These are phyloP conservation scores for Boletales sp. DNA, from an alignment of 768 basidiomycete species.

Conservation along the genomic window DNA sequence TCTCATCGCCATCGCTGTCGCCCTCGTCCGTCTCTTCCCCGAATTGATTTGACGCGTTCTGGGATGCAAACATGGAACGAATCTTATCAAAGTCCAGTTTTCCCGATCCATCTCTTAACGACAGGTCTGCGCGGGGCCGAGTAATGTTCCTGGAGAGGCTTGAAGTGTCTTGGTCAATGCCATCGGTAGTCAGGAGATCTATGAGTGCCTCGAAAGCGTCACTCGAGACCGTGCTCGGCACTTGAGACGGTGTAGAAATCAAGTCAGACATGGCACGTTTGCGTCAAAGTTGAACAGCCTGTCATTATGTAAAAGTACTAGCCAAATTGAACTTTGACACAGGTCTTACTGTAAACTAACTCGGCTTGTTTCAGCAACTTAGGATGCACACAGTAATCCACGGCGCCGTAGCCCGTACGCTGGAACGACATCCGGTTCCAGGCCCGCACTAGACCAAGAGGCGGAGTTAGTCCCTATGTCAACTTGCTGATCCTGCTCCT, in stretches of 20 bases:
- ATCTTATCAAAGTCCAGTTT: conserved; percentile 32
- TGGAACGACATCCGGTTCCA: no score
- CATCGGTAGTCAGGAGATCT: conserved; percentile 29
- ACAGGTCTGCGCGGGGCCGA: conserved; percentile 1
- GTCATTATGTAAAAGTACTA: no score
- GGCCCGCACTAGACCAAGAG: no score
- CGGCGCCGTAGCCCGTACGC: no score
- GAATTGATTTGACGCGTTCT: conserved; percentile 3
- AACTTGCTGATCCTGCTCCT: no score
- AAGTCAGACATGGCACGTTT: conserved; percentile 17
- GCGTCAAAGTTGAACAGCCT: no score
- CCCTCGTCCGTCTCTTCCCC: conserved; percentile 6
- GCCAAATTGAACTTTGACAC: no score
- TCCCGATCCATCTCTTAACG: conserved; percentile 26
- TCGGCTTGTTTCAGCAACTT: no score
- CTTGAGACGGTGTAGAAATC: conserved; percentile 22
- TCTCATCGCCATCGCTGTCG: conserved; percentile 18
- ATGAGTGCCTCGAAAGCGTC: conserved; percentile 27
- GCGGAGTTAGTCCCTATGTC: no score
- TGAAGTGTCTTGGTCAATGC: conserved; percentile 11
- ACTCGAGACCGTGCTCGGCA: conserved; percentile 14
- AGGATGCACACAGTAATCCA: no score
- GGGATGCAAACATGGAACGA: conserved; percentile 23
- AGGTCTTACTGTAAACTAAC: no score
- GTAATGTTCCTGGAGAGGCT: not conserved